Base-by-base conservation (phyloP, 169 alveolate species). In the Eimeria praecox region DNA sequence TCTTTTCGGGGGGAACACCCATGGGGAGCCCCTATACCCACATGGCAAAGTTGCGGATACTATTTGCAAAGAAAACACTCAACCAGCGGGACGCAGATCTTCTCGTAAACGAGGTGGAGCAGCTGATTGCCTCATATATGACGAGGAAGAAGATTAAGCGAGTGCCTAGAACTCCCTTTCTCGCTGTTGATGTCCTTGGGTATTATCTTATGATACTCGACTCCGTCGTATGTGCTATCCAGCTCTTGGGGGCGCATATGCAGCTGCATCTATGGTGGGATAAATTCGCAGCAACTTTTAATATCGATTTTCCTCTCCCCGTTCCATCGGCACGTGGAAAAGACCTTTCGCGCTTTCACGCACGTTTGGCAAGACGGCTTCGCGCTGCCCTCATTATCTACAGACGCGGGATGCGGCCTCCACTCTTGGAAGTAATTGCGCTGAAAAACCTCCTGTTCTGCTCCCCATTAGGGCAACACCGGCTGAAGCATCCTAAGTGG, bases 211-310 rank as follows among this genome's bases (percentile, higher is more conserved):
- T 78, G 40, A 9, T 10, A 6, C 27, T 78, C 27, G 88, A 78
- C 27, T 18, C 56, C 5, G 27, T 78, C 42, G 42, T 78, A 12
- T 78, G 40, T n/a, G 27, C 88, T 44, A 27, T 4, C 22, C 27
- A 78, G 6, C 27, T 78, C 30, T 1, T 78, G 0, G 88, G 88
- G 42, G 66, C 42, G 27, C 66, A 42, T 27, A 78, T 78, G 64
- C 66, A 78, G 10, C 44, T 42, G 0, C 14, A 24, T 8, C 22
- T 24, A 6, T 78, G 88, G 88, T 78, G 88, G 88, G 88, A 8
- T n/a, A 71, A 71, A 24, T 78, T 78, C 88, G 10, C 88, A 78
- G 44, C 20, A 59, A 64, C 40, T 40, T 64, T 64, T n/a, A 27
- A 64, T 6, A 64, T 40, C 40, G 38, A 24, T n/a, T 1, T 27